Base-by-base conservation (phyloP, 768 basidiomycete species). In the Psilocybe cubensis region DNA sequence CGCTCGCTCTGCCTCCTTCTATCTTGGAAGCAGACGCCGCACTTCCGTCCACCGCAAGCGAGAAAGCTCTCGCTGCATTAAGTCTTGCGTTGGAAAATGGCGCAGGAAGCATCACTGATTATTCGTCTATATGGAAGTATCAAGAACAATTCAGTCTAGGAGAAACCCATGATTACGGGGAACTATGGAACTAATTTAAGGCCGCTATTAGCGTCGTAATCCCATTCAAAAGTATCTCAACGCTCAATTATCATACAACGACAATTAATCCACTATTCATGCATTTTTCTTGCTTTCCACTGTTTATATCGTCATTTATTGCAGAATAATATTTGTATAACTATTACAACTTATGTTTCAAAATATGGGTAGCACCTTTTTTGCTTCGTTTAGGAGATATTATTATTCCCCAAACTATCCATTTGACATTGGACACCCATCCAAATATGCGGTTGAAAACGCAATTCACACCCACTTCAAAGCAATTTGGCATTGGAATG, bases 71-170 rank as follows among this genome's bases (percentile, higher is more conserved):
- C n/a, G 63, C 62, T 21, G 68, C 65, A 12, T 41, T 72, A 28
- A 69, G 52, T 29, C 60, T 72, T n/a, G 68, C 67, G 10, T 56
- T 72, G 3, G 64, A 60, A 14, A 70, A 65, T 38, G 70, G 70
- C 18, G 68, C 70, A 35, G 69, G 70, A 11, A 63, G 68, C 59
- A 66, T 72, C 52, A 66, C 51, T 42, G 68, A 72, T 47, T 72
- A 70, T 43, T 64, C 63, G 42, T 59, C 62, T 27, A 45, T 68
- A 29, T 61, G 58, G 52, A 53, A 57, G 21, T 62, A 63, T 58
- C 58, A 66, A 45, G 61, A 59, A 35, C 52, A 54, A 48, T 60
- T 63, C 45, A 31, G 58, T 14, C n/a, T 35, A 17, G 46, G 43
- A 3, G 76, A 61, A 42, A 52, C 44, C 27, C 50, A 58, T 42